A percentile compares a stretch with the other conserved stretches of the same genome.
These are phyloP conservation scores for Haberlea rhodopensis DNA, from an alignment of 257 asterid genomes.

Conservation along the genomic window DNA sequence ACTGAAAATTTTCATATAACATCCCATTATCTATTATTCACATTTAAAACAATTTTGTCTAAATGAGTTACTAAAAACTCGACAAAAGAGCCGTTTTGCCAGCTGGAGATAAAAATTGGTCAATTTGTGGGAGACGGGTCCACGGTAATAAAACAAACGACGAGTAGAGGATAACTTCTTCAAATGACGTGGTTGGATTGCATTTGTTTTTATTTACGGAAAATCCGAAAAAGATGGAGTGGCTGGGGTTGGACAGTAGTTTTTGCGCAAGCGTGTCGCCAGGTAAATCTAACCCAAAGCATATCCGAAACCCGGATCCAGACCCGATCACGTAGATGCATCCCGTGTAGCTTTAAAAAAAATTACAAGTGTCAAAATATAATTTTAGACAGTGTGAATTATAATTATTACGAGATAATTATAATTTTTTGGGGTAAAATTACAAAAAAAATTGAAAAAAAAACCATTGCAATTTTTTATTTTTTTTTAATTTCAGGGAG, in stretches of 20 bases:
- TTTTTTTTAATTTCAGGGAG: no score
- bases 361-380: no score
- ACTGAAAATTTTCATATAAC: neutral
- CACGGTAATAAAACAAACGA: neutral
- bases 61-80: neutral
- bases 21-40: neutral
- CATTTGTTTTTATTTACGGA: neutral
- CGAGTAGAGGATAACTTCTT: neutral
- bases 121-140: neutral
- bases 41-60: neutral
- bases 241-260: neutral
- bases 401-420: no score
- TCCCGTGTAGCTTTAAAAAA: no score
- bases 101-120: constrained; percentile 14
- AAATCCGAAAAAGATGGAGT: neutral
- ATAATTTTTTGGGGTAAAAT: no score
- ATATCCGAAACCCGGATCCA: no score
- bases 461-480: no score
- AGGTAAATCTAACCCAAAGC: neutral
- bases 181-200: constrained; percentile 16
- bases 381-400: no score
- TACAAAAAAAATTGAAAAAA: no score
- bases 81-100: neutral
- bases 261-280: constrained; percentile 16
- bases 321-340: no score